Conservation (phyloP, 2,329 filamentous ascomycete species). For the Lasiodiplodia gonubiensis region DNA sequence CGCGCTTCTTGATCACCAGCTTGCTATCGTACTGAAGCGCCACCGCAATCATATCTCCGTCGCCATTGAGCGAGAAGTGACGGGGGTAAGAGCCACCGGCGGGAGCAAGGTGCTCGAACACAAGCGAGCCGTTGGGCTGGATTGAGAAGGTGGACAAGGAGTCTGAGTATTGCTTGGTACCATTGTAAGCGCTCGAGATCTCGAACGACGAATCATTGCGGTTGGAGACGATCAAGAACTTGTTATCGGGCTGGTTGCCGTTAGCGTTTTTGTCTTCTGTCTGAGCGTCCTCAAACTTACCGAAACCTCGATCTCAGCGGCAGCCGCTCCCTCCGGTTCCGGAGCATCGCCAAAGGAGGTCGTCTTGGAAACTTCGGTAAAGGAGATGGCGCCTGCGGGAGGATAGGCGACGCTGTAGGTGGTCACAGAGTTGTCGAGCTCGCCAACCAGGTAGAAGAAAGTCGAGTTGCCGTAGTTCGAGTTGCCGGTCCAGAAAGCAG, state of each 20-base stretch:
- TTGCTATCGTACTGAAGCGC: constrained; percentile 66
- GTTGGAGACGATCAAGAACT: constrained; percentile 71
- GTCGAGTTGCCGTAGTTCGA: constrained; percentile 32
- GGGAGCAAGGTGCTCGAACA: constrained; percentile 63
- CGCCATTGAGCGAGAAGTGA: constrained; percentile 70
- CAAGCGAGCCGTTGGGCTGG: constrained; percentile 61
- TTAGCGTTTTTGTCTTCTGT: neutral
- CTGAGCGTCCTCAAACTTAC: constrained; percentile 49
- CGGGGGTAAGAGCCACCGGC: constrained; percentile 70
- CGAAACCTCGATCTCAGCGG: constrained; percentile 64
- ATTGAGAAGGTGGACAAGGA: constrained; percentile 69
- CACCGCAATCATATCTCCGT: constrained; percentile 68
- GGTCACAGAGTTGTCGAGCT: constrained; percentile 64
- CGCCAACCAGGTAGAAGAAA: constrained; percentile 67
- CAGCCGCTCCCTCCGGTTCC: constrained; percentile 45
- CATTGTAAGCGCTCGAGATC: constrained; percentile 53
- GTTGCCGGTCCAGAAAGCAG: constrained; percentile 57
- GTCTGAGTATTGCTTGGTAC: constrained; percentile 52
- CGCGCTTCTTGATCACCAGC: constrained; percentile 66
- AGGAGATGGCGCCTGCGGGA: constrained; percentile 46
- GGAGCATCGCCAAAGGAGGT: constrained; percentile 42
- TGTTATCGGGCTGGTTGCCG: constrained; percentile 49
- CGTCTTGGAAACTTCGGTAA: constrained; percentile 57
- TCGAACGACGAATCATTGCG: constrained; percentile 65
- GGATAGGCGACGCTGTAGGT: constrained; percentile 63